Evolutionary conservation across 2,329 filamentous ascomycete genomes (phyloP), one percentile per base, ranked within the genome.

Genomic region (Hypoxylon sp.): DNA sequence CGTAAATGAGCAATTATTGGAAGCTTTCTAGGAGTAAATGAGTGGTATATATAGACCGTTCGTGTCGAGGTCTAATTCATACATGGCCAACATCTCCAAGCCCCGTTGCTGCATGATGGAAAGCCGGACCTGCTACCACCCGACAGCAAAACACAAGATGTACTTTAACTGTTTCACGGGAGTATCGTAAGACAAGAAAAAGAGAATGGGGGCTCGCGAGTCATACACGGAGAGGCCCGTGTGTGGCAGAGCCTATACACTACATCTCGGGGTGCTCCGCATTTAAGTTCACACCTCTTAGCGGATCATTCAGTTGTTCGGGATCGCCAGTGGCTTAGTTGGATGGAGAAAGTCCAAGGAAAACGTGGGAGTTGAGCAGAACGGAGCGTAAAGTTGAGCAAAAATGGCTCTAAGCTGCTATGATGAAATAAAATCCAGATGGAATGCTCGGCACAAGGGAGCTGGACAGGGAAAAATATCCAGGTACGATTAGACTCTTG

Each of bases 361-460:
- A 32, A 43, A 56, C 41, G 53, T 56, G 53, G 53, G 38, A 17
- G 23, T 34, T 25, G 30, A 55, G 7, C 36, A 55, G n/a, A n/a
- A n/a, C n/a, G n/a, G n/a, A n/a, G n/a, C n/a, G n/a, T n/a, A n/a
- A 45, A 25, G n/a, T 23, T 30, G n/a, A 17, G 23, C 13, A 21
- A 11, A 7, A 45, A 43, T 17, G n/a, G 13, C 36, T 17, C 23
- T 19, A 32, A 30, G 25, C 32, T 56, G 11, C 2, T 45, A 14
- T 5, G 25, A 46, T 36, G 38, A 34, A 14, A 17, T 21, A 46
- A 28, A 56, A 41, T 14, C 51, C 10, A 19, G 17, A 17, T 49
- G 14, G 34, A 28, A 13, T 55, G 17, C 11, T 25, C 7, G 4
- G 32, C 5, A 43, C n/a, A 21, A n/a, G 14, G 30, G 19, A 3